Conservation (phyloP, 768 basidiomycete species). For the Hebeloma cylindrosporum region DNA sequence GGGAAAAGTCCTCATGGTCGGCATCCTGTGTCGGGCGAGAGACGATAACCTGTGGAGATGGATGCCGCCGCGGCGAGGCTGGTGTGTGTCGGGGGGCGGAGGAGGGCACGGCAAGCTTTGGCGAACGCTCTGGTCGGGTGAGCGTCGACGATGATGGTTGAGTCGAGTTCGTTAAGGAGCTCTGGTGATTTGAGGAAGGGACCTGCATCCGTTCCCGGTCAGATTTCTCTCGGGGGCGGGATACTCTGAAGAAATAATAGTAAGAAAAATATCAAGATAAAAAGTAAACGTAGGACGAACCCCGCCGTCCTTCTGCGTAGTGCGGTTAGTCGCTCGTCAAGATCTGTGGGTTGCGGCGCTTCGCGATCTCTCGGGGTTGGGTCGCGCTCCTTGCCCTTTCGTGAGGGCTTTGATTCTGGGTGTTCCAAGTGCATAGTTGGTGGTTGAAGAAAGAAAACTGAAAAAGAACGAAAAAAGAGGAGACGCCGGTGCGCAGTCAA, state of each 20-base stretch:
- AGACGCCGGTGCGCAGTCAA: conserved; percentile 26
- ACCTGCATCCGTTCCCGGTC: conserved; percentile 38
- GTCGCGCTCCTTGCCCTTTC: conserved; percentile 46
- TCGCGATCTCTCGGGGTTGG: conserved; percentile 26
- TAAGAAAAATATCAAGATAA: conserved; percentile 6
- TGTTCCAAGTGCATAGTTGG: conserved; percentile 27
- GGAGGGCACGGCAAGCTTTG: conserved; percentile 25
- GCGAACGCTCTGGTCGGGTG: conserved; percentile 31
- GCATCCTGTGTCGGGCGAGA: conserved; percentile 45
- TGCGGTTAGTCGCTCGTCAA: conserved; percentile 62
- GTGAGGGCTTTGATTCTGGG: conserved; percentile 26
- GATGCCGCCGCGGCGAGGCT: conserved; percentile 36
- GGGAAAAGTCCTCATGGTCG: conserved; percentile 73
- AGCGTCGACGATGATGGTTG: conserved; percentile 9
- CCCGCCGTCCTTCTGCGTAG: conserved; percentile 42
- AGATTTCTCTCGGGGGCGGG: conserved; percentile 45
- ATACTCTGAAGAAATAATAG: conserved; percentile 33
- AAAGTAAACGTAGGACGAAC: conserved; percentile 5
- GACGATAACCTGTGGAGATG: conserved; percentile 33
- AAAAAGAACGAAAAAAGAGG: conserved; percentile 20
- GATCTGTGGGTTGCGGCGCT: conserved; percentile 45
- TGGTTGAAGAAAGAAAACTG: conserved; percentile 19
- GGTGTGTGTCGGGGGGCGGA: conserved; percentile 25
- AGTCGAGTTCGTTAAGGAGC: conserved; percentile 1
- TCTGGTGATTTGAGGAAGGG: conserved; percentile 23